Evolutionary conservation across 768 basidiomycete genomes (phyloP).

Genomic region (Phanerochaete carnosa): DNA sequence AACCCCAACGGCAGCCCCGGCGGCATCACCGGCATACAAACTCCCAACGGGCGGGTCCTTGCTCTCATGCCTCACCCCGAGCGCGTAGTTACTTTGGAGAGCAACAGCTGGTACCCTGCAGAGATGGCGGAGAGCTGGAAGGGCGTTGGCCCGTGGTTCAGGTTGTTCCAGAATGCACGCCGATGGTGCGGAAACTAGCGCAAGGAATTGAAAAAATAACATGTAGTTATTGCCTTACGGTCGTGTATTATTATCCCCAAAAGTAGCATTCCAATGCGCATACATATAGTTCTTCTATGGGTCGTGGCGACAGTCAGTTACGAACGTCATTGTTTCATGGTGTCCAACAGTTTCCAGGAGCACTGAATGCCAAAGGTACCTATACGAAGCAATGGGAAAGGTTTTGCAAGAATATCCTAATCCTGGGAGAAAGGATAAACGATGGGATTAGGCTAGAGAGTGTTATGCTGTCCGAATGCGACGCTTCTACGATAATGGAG

Average conservation of each 20-base stretch:
- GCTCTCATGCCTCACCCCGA: constrained; percentile 99
- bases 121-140: constrained; percentile 57
- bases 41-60: constrained; percentile 83
- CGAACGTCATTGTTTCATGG: constrained; percentile 3
- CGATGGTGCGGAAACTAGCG: constrained; percentile 44
- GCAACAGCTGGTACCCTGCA: constrained; percentile 89
- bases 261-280: not conserved
- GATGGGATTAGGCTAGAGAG: not conserved
- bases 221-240: not conserved
- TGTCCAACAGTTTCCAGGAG: constrained; percentile 9
- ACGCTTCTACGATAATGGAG: constrained; percentile 7
- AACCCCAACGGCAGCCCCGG: constrained; percentile 85
- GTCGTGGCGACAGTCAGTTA: not conserved
- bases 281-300: not conserved
- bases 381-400: constrained; percentile 1
- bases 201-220: not conserved
- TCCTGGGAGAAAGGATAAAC: not conserved
- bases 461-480: not conserved
- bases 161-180: constrained; percentile 88
- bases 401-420: constrained; percentile 7
- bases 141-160: constrained; percentile 91
- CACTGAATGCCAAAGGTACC: constrained; percentile 5
- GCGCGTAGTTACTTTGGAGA: constrained; percentile 72
- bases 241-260: not conserved
- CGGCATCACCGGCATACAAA: constrained; percentile 88